A percentile compares a stretch with the other conserved stretches of the same genome.
phyloP scores from a whole-genome alignment of 768 basidiomycete species.

The Clitopilus passeckerianus region DNA sequence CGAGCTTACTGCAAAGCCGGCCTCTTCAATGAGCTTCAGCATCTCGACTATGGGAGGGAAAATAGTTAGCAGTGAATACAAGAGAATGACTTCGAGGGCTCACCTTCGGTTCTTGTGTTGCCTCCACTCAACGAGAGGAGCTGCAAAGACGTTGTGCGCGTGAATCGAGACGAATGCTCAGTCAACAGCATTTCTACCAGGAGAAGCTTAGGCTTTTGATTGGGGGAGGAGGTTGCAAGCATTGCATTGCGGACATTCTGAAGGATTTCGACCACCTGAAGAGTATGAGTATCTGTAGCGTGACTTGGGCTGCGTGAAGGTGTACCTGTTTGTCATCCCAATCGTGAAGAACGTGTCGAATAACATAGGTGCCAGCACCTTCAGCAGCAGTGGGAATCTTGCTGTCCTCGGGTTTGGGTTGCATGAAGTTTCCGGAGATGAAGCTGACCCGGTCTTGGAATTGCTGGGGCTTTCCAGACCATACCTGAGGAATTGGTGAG shows the following conservation, averaged over 20 bases:
- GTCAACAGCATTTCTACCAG: slow-evolving; percentile 6
- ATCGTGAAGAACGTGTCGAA: slow-evolving; percentile 7
- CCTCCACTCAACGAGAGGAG: slow-evolving; percentile 5
- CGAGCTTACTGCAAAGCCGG: slow-evolving; percentile 1
- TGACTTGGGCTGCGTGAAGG: not conserved
- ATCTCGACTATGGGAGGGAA: not conserved
- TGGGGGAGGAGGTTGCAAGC: not conserved
- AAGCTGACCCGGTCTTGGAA: slow-evolving; percentile 1
- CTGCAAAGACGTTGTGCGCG: slow-evolving; percentile 5
- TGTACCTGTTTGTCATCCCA: slow-evolving; percentile 4
- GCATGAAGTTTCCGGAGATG: slow-evolving; percentile 5
- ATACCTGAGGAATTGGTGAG: not conserved
- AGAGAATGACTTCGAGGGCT: not conserved
- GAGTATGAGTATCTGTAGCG: not conserved
- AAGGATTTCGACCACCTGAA: slow-evolving; percentile 5
- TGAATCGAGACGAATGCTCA: slow-evolving; percentile 1
- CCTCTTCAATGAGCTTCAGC: not conserved
- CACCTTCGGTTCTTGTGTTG: slow-evolving; percentile 5
- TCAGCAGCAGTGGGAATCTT: slow-evolving; percentile 2
- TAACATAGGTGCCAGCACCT: slow-evolving; percentile 5
- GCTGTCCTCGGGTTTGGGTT: slow-evolving; percentile 1
- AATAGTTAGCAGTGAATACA: not conserved
- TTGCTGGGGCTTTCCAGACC: not conserved
- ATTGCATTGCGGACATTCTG: slow-evolving; percentile 7
- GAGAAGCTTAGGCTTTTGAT: slow-evolving; percentile 3